Evolutionary conservation across 768 basidiomycete species (phyloP).

Genomic region (Suillus weaverae): DNA sequence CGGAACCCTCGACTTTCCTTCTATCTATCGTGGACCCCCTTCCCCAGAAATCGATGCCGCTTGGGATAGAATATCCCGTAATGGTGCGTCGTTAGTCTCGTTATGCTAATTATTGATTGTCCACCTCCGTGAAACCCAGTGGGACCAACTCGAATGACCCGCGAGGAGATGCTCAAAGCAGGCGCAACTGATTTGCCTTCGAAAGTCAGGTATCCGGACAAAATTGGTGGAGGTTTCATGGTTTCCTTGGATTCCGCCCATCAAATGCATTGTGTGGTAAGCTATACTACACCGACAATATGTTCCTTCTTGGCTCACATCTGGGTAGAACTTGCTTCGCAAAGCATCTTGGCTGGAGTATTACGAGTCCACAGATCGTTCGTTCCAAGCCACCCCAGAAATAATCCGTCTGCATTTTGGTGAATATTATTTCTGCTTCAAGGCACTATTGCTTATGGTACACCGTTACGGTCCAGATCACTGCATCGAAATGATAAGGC

Average conservation of each 20-base stretch:
- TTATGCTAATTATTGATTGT: not conserved
- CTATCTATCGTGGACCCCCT: slow-evolving; percentile 12
- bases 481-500: slow-evolving; percentile 13
- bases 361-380: slow-evolving; percentile 5
- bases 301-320: not conserved
- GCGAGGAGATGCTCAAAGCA: slow-evolving; percentile 10
- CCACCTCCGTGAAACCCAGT: slow-evolving; percentile 6
- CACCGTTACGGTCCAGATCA: slow-evolving; percentile 4
- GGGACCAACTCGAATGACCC: not conserved
- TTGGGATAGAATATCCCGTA: slow-evolving; percentile 8
- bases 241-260: slow-evolving; percentile 10
- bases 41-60: slow-evolving; percentile 13
- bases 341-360: slow-evolving; percentile 13
- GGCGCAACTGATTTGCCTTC: slow-evolving; percentile 2
- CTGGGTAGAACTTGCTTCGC: slow-evolving; percentile 10
- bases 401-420: slow-evolving; percentile 5
- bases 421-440: not conserved
- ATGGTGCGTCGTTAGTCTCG: not conserved
- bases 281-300: not conserved
- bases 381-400: slow-evolving; percentile 4
- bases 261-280: slow-evolving; percentile 13
- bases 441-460: not conserved
- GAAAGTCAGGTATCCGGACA: slow-evolving; percentile 11
- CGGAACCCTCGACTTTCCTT: slow-evolving; percentile 8
- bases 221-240: slow-evolving; percentile 12